Base-by-base conservation (phyloP, 192 early-diverging fungal genomes). In the Chytriomyces hyalinus region DNA sequence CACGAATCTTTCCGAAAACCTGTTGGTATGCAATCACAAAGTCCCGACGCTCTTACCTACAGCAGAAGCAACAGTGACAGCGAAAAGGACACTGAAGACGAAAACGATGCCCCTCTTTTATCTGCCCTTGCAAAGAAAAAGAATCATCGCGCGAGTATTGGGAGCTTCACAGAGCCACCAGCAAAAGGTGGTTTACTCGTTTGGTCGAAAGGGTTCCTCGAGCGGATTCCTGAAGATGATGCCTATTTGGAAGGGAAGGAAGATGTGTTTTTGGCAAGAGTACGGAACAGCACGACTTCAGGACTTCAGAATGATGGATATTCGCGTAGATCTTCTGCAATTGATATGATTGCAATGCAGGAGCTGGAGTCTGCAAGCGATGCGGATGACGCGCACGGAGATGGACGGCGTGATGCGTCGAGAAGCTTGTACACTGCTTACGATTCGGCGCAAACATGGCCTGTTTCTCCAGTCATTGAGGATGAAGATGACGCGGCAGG, bases 151-250 rank as follows among this genome's bases (percentile, higher is more conserved):
- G 11, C 20, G 11, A 62, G 62, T 22, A 22, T 28, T 48, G 50
- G n/a, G 15, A 57, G 15, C 53, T 57, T 57, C 53, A 13, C 13
- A 20, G 53, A 57, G 15, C 13, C 53, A n/a, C 53, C 53, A 5
- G 15, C 53, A 13, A 57, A 57, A 13, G 53, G 53, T 57, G 53
- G 53, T n/a, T 36, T 36, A 36, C 20, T 57, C 15, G 15, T n/a
- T 2, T 57, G 28, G 45, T 17, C 17, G 7, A 44, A 36, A 28
- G 73, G 73, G 15, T 75, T 75, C 60, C 53, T 75, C 45, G 73
- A 75, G 46, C 73, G 73, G 15, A 75, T 75, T 48, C 73, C 73
- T 22, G 73, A 75, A 51, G 73, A 75, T 49, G 57, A 63, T 61
- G 49, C 22, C n/a, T 73, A 44, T 62, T 46, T 73, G 9, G 59